These are phyloP conservation scores for Pisolithus albus DNA, from an alignment of 768 basidiomycete species.

Conservation along the genomic window DNA sequence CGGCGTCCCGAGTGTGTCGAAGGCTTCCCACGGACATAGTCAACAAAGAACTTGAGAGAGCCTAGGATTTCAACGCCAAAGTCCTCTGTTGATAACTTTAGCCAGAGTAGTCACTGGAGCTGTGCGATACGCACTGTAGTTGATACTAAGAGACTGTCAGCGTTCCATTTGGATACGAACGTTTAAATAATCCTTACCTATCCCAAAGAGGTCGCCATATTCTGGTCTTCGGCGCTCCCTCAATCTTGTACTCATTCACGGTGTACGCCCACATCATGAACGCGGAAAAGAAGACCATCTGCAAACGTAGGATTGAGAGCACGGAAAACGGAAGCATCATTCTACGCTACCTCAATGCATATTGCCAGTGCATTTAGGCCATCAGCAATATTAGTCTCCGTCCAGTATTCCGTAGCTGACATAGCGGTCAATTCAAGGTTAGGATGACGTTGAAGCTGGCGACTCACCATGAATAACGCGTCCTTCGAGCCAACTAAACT, in stretches of 20 bases:
- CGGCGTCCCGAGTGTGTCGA: constrained; percentile 15
- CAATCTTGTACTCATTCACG: constrained; percentile 55
- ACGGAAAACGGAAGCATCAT: neutral
- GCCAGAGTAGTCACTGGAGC: neutral
- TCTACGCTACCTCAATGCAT: constrained; percentile 63
- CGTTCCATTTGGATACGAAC: too few relatives aligned
- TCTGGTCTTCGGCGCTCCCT: constrained; percentile 41
- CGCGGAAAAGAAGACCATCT: constrained; percentile 80
- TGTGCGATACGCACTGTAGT: constrained; percentile 32
- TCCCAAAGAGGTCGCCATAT: constrained; percentile 72
- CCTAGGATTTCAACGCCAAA: constrained; percentile 57
- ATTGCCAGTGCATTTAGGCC: constrained; percentile 78
- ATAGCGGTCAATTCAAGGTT: neutral
- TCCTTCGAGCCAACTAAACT: constrained; percentile 65
- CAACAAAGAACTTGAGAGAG: constrained; percentile 58
- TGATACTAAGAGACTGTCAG: constrained; percentile 31
- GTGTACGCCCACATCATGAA: constrained; percentile 85
- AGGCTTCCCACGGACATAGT: constrained; percentile 30
- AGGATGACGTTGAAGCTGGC: neutral
- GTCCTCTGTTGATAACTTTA: constrained; percentile 40
- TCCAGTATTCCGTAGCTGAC: constrained; percentile 74
- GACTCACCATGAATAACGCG: constrained; percentile 57
- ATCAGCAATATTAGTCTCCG: constrained; percentile 74
- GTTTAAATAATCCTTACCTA: constrained; percentile 17
- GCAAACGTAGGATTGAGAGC: constrained; percentile 4